phyloP scores from a whole-genome alignment of 2,329 filamentous ascomycete species.

The Parastagonospora avenae region DNA sequence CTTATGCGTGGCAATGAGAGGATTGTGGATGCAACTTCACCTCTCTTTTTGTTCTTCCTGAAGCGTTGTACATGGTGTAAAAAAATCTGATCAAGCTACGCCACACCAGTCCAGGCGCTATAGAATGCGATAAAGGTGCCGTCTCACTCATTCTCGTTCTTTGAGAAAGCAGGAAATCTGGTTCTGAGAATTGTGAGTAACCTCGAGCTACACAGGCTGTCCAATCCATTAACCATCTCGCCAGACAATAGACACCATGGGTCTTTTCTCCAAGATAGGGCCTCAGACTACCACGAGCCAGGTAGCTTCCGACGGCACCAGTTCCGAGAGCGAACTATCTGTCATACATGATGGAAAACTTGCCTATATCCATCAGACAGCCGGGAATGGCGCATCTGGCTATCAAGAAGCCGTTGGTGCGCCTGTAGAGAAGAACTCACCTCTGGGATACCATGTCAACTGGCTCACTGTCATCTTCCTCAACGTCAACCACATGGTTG shows the following conservation, averaged over 20 bases:
- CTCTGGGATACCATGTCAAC: slow-evolving; percentile 38
- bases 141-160: too few species aligned
- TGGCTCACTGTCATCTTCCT: slow-evolving; percentile 36
- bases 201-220: not conserved
- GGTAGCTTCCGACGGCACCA: not conserved
- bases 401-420: slow-evolving; percentile 38
- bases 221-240: not conserved
- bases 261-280: not conserved
- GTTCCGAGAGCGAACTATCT: not conserved
- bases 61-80: too few species aligned
- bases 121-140: too few species aligned
- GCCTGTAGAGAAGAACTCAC: slow-evolving; percentile 36
- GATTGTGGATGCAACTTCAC: too few species aligned
- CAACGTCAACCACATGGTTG: slow-evolving; percentile 41
- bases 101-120: too few species aligned
- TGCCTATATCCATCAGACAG: not conserved
- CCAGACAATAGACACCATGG: not conserved
- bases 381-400: slow-evolving; percentile 14
- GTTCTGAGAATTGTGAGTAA: too few species aligned
- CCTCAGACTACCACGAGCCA: not conserved
- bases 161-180: too few species aligned
- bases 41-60: too few species aligned
- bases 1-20: not conserved
- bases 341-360: not conserved
- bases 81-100: too few species aligned